Base-by-base conservation (phyloP, 345 rosid species). In the Nephelium lappaceum region DNA sequence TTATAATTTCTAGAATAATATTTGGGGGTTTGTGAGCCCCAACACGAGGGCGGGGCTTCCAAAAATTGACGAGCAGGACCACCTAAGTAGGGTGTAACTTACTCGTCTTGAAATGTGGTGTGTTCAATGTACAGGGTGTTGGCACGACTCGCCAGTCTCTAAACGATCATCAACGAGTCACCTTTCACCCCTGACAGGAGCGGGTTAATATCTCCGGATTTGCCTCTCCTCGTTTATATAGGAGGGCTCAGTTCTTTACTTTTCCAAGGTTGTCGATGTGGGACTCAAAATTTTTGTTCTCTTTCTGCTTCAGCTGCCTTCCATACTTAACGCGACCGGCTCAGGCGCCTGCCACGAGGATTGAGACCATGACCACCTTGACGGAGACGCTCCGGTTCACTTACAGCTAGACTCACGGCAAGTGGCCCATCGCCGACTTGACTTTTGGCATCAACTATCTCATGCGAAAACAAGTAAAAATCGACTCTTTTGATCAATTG, bases 351-450 rank as follows among this genome's bases (percentile, higher is more conserved):
- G 97, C 97, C 31, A 96, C 98, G 43, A 91, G 96, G 94, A 86
- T 91, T n/a, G 98, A 96, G 86, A 85, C 98, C 31, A 87, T 96
- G 60, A 82, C 95, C 1, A 96, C 98, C 42, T 61, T 96, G 41
- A 88, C 95, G 14, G 98, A 96, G 85, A 96, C 99, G 38, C 88
- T 96, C 21, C 84, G 95, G 70, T 96, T 94, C 69, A 96, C 97
- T 11, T 97, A 92, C 87, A 91, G 97, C 11, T 98, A 97, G 84
- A 97, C 99, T 68, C 81, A 94, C 39, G 99, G 99, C 6, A 94
- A 97, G 86, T 97, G 99, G 98, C 99, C 99, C 11, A 87, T 97
- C 43, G 97, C 89, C 36, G 97, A 97, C 87, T 86, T 97, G 80
- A 98, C 99, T 67, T 97, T 97, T 76, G 98, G 98, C 75, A 94